Base-by-base conservation (phyloP, 805 yeast species). In the Yamadazyma olivae region DNA sequence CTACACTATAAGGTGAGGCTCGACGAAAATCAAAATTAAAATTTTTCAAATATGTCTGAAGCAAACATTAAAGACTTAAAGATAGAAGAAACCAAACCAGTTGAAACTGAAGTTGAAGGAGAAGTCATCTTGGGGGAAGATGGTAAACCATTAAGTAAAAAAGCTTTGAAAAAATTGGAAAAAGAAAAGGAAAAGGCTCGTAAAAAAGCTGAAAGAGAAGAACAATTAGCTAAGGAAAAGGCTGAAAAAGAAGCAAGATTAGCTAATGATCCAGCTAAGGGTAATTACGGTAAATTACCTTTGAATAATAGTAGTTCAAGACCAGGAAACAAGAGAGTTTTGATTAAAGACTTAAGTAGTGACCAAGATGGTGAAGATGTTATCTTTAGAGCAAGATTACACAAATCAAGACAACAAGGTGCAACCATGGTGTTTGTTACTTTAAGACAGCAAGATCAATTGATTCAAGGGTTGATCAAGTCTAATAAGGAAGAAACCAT, bases 121-220 rank as follows among this genome's bases (percentile, higher is more conserved):
- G 49, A 37, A 8, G 52, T 51, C 5, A 48, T 64, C 32, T 56
- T 78, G 30, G 82, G 83, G 9, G 77, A 77, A 46, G 91, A 84
- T 56, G 96, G 96, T 28, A 80, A 75, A 64, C 96, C 96, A 18
- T 68, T 88, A 50, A 83, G 95, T 39, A 93, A 93, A 67, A 93
- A 90, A 60, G 99, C 96, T 2, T 70, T 93, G 53, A 93, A 93
- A 75, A 93, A 93, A 70, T 75, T 93, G 44, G 93, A 85, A 61
- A 91, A 91, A 57, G 96, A 87, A 64, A 79, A 76, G 57, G 97
- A 90, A 66, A 91, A 91, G 71, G 95, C 83, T 49, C 80, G 75
- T 56, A 91, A 90, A 75, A 90, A 90, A 71, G 93, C 88, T 26
- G 97, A 87, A 61, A 83, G 82, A 54, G 97, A 93, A 35, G 95